Evolutionary conservation across 352 stramenopile species (phyloP).

Genomic region (Globisporangium nunn): DNA sequence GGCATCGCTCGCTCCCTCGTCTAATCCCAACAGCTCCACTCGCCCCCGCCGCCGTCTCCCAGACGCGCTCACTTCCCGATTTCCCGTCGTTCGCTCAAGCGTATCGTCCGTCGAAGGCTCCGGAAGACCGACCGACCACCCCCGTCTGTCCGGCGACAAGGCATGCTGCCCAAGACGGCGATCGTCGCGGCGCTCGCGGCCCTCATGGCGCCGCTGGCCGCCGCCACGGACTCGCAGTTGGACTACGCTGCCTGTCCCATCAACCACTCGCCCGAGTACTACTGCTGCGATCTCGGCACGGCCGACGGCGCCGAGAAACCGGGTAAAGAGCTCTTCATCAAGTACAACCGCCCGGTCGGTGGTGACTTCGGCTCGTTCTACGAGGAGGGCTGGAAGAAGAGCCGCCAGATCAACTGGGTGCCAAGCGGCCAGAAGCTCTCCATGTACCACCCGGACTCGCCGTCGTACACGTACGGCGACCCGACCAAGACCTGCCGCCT

Average conservation of each 20-base stretch:
- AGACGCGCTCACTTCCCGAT: neutral
- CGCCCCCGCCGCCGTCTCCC: no score
- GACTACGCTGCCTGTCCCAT: constrained; percentile 56
- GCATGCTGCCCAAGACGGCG: constrained; percentile 9
- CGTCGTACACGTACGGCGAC: constrained; percentile 49
- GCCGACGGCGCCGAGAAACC: constrained; percentile 20
- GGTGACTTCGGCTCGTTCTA: constrained; percentile 42
- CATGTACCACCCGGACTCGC: constrained; percentile 52
- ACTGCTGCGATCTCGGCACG: constrained; percentile 41
- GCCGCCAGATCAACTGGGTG: constrained; percentile 58
- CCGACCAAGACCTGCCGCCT: constrained; percentile 41
- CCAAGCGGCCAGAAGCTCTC: constrained; percentile 31
- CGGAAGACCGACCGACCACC: neutral
- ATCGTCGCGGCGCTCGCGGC: constrained; percentile 10
- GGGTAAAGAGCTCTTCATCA: constrained; percentile 41
- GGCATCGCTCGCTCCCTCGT: no score
- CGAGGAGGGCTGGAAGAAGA: constrained; percentile 59
- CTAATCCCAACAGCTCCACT: no score
- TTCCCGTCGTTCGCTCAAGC: neutral
- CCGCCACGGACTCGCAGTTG: constrained; percentile 36
- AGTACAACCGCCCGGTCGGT: constrained; percentile 50
- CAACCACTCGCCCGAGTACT: constrained; percentile 49
- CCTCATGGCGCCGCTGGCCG: constrained; percentile 18
- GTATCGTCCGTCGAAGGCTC: neutral
- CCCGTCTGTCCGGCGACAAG: neutral